These are phyloP conservation scores for Magnaporthiopsis rhizophila DNA, from an alignment of 2,329 filamentous ascomycete species.

Conservation along the genomic window DNA sequence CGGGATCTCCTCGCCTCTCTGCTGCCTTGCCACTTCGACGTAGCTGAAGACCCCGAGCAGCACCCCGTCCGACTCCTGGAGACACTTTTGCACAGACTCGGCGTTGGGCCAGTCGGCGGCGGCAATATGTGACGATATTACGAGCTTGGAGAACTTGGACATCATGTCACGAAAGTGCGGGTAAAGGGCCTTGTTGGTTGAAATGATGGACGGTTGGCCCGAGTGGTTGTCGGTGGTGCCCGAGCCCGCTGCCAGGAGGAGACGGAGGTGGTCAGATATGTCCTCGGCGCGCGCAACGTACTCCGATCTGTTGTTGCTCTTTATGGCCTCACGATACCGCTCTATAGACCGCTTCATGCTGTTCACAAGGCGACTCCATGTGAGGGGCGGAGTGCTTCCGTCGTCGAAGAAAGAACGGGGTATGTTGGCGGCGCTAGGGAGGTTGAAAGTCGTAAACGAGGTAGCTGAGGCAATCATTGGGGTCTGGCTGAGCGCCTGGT, in stretches of 20 bases:
- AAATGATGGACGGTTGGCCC: slow-evolving; percentile 98
- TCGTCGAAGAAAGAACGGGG: slow-evolving; percentile 89
- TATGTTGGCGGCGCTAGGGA: slow-evolving; percentile 52
- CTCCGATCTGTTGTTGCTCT: slow-evolving; percentile 72
- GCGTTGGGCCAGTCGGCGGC: slow-evolving; percentile 91
- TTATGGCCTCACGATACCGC: slow-evolving; percentile 82
- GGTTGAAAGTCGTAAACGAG: slow-evolving; percentile 53
- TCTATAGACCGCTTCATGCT: slow-evolving; percentile 92
- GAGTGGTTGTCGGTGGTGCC: slow-evolving; percentile 98
- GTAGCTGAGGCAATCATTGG: slow-evolving; percentile 52
- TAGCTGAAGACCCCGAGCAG: slow-evolving; percentile 91
- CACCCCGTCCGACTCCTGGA: slow-evolving; percentile 96
- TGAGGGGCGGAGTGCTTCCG: slow-evolving; percentile 67
- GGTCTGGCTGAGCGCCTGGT: slow-evolving; percentile 28
- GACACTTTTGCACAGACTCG: slow-evolving; percentile 88
- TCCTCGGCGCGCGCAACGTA: slow-evolving; percentile 95
- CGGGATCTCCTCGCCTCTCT: slow-evolving; percentile 86
- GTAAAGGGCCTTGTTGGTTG: slow-evolving; percentile 92
- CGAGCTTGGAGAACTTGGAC: slow-evolving; percentile 99
- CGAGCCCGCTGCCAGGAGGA: slow-evolving; percentile 90
- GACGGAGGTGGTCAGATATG: slow-evolving; percentile 89
- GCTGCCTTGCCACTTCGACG: slow-evolving; percentile 88
- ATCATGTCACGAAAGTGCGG: slow-evolving; percentile 99
- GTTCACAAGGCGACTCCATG: slow-evolving; percentile 82
- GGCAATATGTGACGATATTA: slow-evolving; percentile 95